Evolutionary conservation across 371 early-diverging fungal species (phyloP), one percentile per base, ranked within the genome.

Genomic region (Cokeromyces recurvatus): DNA sequence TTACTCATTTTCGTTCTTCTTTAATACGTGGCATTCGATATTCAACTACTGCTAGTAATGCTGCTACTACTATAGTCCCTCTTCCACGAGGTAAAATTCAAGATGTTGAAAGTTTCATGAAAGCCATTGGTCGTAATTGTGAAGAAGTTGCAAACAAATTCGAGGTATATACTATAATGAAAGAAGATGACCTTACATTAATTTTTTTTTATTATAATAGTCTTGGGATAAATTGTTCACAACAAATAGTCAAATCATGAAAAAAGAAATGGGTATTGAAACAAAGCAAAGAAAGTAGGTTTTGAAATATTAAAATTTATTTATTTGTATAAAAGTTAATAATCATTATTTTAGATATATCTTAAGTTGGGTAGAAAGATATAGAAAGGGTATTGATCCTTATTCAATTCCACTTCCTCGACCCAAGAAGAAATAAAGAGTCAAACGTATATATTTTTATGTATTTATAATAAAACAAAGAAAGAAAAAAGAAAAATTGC

Each of bases 151-250:
- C 71, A 21, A 62, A 67, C 29, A 82, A 82, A 53, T 82, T 83
- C 38, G 69, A 67, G 62, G 79, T 66, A 67, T 24, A n/a, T 5
- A 29, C 29, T n/a, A n/a, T n/a, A n/a, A n/a, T n/a, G n/a, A n/a
- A n/a, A n/a, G n/a, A n/a, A n/a, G 29, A 27, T 27, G 29, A 27
- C 5, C 7, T 49, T n/a, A n/a, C 23, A 35, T 15, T 7, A 15
- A 15, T 8, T 34, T 10, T 4, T 16, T 14, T 32, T 17, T 16
- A 8, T n/a, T n/a, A n/a, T n/a, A n/a, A 20, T 61, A 78, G 79
- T 50, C 63, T 50, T 85, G 85, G 85, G 77, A 81, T n/a, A 68
- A 76, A 37, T 46, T 85, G 29, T 85, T 85, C 38, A 74, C 64
- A 1, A 61, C 72, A 4, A 52, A 55, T 23, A 68, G 77, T 15